Evolutionary conservation across 2,329 filamentous ascomycete species (phyloP).

Genomic region (Penicillium sp.): DNA sequence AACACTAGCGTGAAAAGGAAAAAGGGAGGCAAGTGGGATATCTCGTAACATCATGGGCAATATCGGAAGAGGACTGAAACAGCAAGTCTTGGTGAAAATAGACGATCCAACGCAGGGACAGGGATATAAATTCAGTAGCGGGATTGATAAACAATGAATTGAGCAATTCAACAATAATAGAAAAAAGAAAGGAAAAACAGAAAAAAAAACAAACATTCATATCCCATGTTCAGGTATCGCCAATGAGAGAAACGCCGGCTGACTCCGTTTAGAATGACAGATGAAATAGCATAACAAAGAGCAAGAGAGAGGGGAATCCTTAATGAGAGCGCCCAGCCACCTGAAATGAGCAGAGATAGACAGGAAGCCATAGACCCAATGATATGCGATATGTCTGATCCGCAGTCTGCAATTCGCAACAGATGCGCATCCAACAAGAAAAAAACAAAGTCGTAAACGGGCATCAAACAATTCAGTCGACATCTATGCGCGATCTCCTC

Average conservation of each 20-base stretch:
- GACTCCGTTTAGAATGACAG: slow-evolving; percentile 19
- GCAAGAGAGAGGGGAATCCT: slow-evolving; percentile 12
- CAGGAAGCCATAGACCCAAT: background rate
- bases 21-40: background rate
- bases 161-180: too few species aligned
- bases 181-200: background rate
- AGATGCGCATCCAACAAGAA: slow-evolving; percentile 8
- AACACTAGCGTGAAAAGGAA: background rate
- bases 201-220: slow-evolving; percentile 4
- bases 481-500: slow-evolving; percentile 17
- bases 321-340: slow-evolving; percentile 11
- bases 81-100: slow-evolving; percentile 3
- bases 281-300: slow-evolving; percentile 8
- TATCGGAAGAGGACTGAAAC: background rate
- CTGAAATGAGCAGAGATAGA: background rate
- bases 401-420: background rate
- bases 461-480: slow-evolving; percentile 19
- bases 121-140: background rate
- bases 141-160: too few species aligned
- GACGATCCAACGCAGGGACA: background rate
- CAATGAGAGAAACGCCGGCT: slow-evolving; percentile 17
- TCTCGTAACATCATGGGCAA: slow-evolving; percentile 2
- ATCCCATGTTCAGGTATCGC: slow-evolving; percentile 19
- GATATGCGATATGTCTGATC: slow-evolving; percentile 11
- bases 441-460: slow-evolving; percentile 22